phyloP scores from a whole-genome alignment of 1,139 yeast species.

The Taphrina pruni region DNA sequence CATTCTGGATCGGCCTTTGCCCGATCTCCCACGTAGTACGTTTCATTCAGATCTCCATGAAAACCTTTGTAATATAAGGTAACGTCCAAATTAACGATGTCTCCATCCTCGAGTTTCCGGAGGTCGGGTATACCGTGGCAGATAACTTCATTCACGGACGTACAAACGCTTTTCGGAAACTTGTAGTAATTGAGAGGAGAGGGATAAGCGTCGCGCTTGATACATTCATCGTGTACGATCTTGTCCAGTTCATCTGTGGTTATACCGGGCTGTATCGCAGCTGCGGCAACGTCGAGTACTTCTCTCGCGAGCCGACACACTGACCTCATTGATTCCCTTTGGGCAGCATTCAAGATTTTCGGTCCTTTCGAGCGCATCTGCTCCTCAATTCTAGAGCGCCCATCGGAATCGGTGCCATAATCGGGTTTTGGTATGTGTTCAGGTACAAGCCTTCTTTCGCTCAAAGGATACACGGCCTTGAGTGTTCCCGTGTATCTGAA shows the following conservation, averaged over 20 bases:
- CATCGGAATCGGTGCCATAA: slow-evolving; percentile 67
- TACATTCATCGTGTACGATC: slow-evolving; percentile 83
- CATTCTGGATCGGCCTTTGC: slow-evolving; percentile 74
- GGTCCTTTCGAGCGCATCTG: slow-evolving; percentile 70
- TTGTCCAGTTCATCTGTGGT: slow-evolving; percentile 93
- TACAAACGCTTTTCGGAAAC: slow-evolving; percentile 91
- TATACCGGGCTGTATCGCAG: slow-evolving; percentile 80
- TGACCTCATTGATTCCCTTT: slow-evolving; percentile 72
- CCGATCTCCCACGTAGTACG: slow-evolving; percentile 94
- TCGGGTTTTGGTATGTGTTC: slow-evolving; percentile 78
- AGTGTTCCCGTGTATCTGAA: slow-evolving; percentile 74
- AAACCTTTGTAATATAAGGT: slow-evolving; percentile 82
- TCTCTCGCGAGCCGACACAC: slow-evolving; percentile 83
- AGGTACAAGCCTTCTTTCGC: slow-evolving; percentile 73
- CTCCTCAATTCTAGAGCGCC: slow-evolving; percentile 80
- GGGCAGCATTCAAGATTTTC: slow-evolving; percentile 65
- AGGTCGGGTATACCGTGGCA: slow-evolving; percentile 98
- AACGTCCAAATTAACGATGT: slow-evolving; percentile 89
- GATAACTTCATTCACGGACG: slow-evolving; percentile 87
- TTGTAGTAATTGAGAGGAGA: slow-evolving; percentile 94
- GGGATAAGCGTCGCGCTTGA: slow-evolving; percentile 90
- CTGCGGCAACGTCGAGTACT: slow-evolving; percentile 83
- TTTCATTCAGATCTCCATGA: slow-evolving; percentile 95
- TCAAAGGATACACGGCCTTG: slow-evolving; percentile 80
- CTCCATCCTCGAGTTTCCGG: slow-evolving; percentile 86